These are phyloP conservation scores for Fraxinus nigra DNA, from an alignment of 305 asterid species.

Conservation along the genomic window DNA sequence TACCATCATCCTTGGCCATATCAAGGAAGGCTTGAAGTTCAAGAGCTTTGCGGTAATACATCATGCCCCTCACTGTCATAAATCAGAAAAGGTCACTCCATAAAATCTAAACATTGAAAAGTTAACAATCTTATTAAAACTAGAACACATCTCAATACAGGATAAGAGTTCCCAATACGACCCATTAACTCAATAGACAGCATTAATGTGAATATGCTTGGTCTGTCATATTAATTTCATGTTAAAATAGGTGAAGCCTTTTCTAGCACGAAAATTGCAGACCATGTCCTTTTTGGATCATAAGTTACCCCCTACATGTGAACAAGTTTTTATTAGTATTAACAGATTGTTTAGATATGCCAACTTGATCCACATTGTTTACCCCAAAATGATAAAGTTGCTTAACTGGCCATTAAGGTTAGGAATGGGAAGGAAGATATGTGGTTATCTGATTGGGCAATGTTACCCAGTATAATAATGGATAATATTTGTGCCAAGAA, in stretches of 20 bases:
- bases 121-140: constrained; percentile 6
- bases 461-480: not conserved
- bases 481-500: not conserved
- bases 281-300: not conserved
- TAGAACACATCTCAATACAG: constrained; percentile 5
- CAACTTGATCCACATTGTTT: not conserved
- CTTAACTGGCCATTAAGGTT: not conserved
- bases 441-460: not conserved
- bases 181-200: constrained; percentile 1
- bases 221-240: not conserved
- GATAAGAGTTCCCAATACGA: not conserved
- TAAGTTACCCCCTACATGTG: not conserved
- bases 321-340: not conserved
- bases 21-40: constrained; percentile 99
- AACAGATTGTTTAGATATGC: not conserved
- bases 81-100: constrained; percentile 26
- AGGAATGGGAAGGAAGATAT: not conserved
- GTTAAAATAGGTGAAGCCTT: not conserved
- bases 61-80: constrained; percentile 93
- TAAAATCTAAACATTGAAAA: constrained; percentile 3
- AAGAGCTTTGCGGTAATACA: constrained; percentile 97
- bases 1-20: constrained; percentile 99
- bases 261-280: not conserved
- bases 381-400: not conserved
- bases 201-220: not conserved